These are phyloP conservation scores for Athelia sp. DNA, from an alignment of 1,284 basidiomycete genomes.

Conservation along the genomic window DNA sequence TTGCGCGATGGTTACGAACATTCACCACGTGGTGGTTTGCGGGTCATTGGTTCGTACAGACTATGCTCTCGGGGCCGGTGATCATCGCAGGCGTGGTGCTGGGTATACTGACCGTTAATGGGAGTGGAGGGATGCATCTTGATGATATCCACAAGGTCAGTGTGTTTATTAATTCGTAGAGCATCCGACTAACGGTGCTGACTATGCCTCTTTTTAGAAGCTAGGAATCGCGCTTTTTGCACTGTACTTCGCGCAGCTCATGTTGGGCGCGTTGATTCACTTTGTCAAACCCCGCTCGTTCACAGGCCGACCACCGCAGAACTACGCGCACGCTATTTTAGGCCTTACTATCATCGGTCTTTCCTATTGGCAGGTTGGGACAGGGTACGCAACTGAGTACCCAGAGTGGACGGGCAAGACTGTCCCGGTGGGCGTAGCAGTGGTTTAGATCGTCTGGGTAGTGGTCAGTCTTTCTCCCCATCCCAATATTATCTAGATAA, in stretches of 20 bases:
- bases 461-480: conserved; percentile 31
- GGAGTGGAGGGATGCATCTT: conserved; percentile 32
- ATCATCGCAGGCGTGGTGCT: conserved; percentile 47
- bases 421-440: no score
- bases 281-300: conserved; percentile 35
- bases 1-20: conserved; percentile 55
- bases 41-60: conserved; percentile 46
- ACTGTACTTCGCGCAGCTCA: conserved; percentile 55
- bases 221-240: conserved; percentile 55
- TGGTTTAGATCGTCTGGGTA: conserved; percentile 32
- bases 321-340: conserved; percentile 52
- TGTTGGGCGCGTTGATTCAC: conserved; percentile 57
- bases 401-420: conserved; percentile 7
- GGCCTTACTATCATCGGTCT: conserved; percentile 47
- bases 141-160: conserved; percentile 48
- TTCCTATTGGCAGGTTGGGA: conserved; percentile 48
- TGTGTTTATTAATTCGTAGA: neutral
- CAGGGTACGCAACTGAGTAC: conserved; percentile 46
- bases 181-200: neutral
- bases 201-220: conserved; percentile 26
- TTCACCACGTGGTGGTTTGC: conserved; percentile 52
- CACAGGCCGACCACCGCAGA: conserved; percentile 43
- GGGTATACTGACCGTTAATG: conserved; percentile 41
- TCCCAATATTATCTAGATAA: neutral
- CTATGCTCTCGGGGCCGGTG: conserved; percentile 40